Conservation (phyloP, 1,284 basidiomycete genomes). For the Anthracocystis setariae region DNA sequence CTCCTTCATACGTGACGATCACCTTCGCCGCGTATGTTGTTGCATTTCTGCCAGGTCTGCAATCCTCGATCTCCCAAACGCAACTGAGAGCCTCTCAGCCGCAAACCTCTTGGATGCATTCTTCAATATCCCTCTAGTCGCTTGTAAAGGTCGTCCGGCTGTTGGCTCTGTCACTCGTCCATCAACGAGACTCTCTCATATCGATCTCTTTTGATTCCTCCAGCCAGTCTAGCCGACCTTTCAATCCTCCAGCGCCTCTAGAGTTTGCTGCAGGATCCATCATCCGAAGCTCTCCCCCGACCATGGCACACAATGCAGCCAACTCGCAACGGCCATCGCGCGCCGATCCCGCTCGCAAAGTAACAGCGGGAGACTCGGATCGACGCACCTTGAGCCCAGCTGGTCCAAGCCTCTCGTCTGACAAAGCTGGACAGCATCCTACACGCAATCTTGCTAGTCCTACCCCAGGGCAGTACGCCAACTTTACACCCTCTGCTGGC, state of each 20-base stretch:
- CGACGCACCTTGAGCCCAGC: constrained; percentile 14
- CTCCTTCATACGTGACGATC: no score
- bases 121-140: background rate
- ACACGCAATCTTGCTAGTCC: constrained; percentile 20
- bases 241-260: background rate
- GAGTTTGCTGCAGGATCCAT: background rate
- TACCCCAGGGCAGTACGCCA: constrained; percentile 10
- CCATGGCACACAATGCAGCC: constrained; percentile 21
- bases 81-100: constrained; percentile 25
- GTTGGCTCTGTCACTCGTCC: constrained; percentile 10
- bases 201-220: constrained; percentile 6
- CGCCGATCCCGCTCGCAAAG: constrained; percentile 17
- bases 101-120: constrained; percentile 10
- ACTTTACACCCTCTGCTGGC: constrained; percentile 13
- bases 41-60: background rate
- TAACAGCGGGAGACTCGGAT: constrained; percentile 15
- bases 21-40: no score
- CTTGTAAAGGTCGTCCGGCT: constrained; percentile 16
- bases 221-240: background rate
- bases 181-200: constrained; percentile 6
- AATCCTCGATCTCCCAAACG: background rate
- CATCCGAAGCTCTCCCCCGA: background rate
- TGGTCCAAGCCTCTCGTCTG: constrained; percentile 2
- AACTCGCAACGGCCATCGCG: constrained; percentile 24
- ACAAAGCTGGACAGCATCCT: constrained; percentile 6